Evolutionary conservation across 176 grass and related monocot species (phyloP), one percentile per base, ranked within the genome.

Genomic region (Chloris gayana): DNA sequence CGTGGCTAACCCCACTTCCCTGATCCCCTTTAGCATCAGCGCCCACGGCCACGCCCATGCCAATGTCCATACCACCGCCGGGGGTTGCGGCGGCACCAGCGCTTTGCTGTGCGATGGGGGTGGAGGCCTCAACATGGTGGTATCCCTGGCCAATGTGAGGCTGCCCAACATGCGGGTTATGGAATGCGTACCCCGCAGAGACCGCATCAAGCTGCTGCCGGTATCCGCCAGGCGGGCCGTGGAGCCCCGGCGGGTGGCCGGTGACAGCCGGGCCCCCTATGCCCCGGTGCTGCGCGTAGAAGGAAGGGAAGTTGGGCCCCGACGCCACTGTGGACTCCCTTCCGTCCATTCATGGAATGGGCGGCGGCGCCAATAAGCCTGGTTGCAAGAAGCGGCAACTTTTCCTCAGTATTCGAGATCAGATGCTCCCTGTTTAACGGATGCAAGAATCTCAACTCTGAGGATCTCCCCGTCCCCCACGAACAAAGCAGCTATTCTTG

Each of bases 281-380:
- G 58, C 67, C 78, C 39, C 83, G 73, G 73, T 89, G 87, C 83
- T 89, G 87, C 50, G 44, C 46, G 50, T 85, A 89, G 78, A 89
- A 89, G 6, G 87, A 81, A 2, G 87, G 85, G 78, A 85, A 85
- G 78, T 85, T 85, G 35, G 87, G 41, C 38, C 83, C 87, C 39
- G 87, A 89, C 37, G 87, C 61, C 49, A 85, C 83, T 32, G 83
- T 89, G 66, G 87, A 89, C 73, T 89, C 87, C 87, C 87, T 85
- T 32, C 87, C 87, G 75, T 89, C 87, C 87, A 89, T 89, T 89
- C 87, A 89, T 89, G 83, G 87, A 89, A 85, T 67, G 87, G 35
- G 83, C 66, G 26, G 37, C 76, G 42, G 49, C 19, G 15, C 30
- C 44, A 54, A 32, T 31, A 85, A 72, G 67, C 75, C 66, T 65